phyloP scores from a whole-genome alignment of 305 asterid genomes.

The Euphrasia arctica region DNA sequence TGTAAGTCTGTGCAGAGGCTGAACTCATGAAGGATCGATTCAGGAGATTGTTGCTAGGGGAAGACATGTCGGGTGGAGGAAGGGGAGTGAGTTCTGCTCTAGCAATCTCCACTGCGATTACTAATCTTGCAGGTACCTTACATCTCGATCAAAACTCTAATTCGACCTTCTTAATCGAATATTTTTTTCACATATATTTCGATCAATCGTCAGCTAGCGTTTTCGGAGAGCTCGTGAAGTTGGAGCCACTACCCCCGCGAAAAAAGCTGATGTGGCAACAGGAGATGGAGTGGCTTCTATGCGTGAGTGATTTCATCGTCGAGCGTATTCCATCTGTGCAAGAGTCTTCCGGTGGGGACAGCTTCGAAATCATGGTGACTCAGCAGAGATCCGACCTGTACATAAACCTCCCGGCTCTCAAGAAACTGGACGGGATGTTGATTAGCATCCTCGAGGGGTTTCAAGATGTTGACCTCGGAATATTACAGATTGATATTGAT shows the following conservation, averaged over 20 bases:
- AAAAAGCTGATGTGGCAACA: conserved; percentile 66
- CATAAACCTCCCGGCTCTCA: conserved; percentile 83
- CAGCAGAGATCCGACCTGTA: conserved; percentile 72
- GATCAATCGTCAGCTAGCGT: conserved; percentile 49
- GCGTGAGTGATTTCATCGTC: conserved; percentile 79
- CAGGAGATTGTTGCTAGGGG: conserved; percentile 79
- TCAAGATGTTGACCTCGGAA: conserved; percentile 45
- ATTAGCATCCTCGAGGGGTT: conserved; percentile 75
- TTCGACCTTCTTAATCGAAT: too few relatives aligned
- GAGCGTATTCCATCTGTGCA: conserved; percentile 79
- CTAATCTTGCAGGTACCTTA: conserved; percentile 72
- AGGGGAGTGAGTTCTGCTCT: conserved; percentile 83
- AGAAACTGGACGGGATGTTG: conserved; percentile 71
- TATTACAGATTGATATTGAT: conserved; percentile 18
- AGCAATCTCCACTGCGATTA: conserved; percentile 90
- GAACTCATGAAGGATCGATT: conserved; percentile 82
- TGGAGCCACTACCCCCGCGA: conserved; percentile 66
- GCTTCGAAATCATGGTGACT: conserved; percentile 82
- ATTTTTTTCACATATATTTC: too few relatives aligned
- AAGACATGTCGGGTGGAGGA: conserved; percentile 97
- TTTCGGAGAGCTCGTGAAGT: conserved; percentile 83
- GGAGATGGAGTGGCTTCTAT: conserved; percentile 92
- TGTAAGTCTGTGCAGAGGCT: conserved; percentile 42
- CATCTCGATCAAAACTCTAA: not conserved
- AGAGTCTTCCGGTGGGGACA: conserved; percentile 60